Conservation (phyloP, 202 grass and related monocot genomes). For the Setaria italica region DNA sequence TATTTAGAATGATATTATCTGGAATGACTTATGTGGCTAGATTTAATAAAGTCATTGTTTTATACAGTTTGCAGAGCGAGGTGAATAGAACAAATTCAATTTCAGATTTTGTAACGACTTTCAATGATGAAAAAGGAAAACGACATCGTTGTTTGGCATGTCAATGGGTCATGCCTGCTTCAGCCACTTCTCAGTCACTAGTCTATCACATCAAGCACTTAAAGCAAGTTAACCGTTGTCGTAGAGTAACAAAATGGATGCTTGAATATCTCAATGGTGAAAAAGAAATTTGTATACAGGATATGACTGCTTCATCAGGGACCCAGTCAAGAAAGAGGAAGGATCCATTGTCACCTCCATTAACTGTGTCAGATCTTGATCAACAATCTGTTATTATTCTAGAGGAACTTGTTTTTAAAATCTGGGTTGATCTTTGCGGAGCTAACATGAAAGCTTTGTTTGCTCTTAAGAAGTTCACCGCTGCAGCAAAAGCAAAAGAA, state of each 20-base stretch:
- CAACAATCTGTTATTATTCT: not conserved
- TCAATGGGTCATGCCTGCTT: not conserved
- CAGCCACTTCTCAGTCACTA: not conserved
- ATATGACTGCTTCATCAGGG: not conserved
- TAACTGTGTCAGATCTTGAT: not conserved
- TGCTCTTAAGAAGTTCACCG: not conserved
- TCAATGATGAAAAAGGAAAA: not conserved
- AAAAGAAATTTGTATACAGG: not conserved
- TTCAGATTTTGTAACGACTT: not conserved
- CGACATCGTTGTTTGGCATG: not conserved
- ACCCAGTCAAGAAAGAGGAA: not conserved
- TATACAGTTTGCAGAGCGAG: not conserved
- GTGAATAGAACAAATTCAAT: not conserved
- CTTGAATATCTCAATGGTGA: not conserved
- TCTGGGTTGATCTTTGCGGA: not conserved
- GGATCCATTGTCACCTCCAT: not conserved
- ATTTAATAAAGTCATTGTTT: not conserved
- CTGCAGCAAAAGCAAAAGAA: not conserved
- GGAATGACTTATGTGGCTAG: not conserved
- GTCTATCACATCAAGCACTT: not conserved
- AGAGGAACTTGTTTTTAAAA: not conserved
- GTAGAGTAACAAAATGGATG: not conserved
- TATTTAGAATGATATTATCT: too few relatives aligned
- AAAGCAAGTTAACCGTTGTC: not conserved
- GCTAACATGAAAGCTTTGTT: not conserved